These are phyloP conservation scores for Alternaria viburni DNA, from an alignment of 2,329 filamentous ascomycete genomes.

Conservation along the genomic window DNA sequence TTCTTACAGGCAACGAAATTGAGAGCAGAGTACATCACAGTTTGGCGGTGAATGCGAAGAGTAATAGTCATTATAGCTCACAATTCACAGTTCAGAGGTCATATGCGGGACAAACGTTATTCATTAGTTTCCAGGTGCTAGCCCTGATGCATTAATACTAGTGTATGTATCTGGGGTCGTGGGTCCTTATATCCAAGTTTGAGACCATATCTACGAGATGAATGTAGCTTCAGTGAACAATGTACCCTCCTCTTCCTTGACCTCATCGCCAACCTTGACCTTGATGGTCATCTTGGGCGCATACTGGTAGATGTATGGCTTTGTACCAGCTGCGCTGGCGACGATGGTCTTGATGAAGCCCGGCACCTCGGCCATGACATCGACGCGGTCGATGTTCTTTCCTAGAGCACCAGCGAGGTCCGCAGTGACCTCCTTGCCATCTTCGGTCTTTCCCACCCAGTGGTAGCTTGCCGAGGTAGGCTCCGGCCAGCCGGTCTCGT, in stretches of 20 bases:
- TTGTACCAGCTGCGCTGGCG: conserved; percentile 84
- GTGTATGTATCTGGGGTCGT: conserved; percentile 34
- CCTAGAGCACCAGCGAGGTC: conserved; percentile 73
- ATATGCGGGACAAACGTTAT: conserved; percentile 10
- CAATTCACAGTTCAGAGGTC: neutral
- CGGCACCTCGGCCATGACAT: conserved; percentile 96
- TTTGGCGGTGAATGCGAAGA: neutral
- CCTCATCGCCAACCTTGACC: conserved; percentile 82
- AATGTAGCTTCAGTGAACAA: conserved; percentile 95
- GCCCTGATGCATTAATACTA: conserved; percentile 45
- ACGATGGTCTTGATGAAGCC: conserved; percentile 95
- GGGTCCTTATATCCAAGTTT: conserved; percentile 22
- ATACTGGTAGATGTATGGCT: conserved; percentile 98
- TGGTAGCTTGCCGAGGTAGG: conserved; percentile 75
- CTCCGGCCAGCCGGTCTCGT: conserved; percentile 90
- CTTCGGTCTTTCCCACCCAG: conserved; percentile 80
- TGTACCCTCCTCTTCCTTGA: conserved; percentile 76
- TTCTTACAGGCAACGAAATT: neutral
- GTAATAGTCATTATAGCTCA: neutral
- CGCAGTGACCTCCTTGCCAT: conserved; percentile 75
- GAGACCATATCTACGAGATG: conserved; percentile 67
- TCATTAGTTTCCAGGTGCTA: conserved; percentile 46
- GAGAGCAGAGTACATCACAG: neutral
- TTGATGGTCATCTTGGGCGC: conserved; percentile 76
- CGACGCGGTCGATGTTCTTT: conserved; percentile 77